Evolutionary conservation across 805 yeast species (phyloP), one percentile per base, ranked within the genome.

Genomic region (Scheffersomyces stipitis): DNA sequence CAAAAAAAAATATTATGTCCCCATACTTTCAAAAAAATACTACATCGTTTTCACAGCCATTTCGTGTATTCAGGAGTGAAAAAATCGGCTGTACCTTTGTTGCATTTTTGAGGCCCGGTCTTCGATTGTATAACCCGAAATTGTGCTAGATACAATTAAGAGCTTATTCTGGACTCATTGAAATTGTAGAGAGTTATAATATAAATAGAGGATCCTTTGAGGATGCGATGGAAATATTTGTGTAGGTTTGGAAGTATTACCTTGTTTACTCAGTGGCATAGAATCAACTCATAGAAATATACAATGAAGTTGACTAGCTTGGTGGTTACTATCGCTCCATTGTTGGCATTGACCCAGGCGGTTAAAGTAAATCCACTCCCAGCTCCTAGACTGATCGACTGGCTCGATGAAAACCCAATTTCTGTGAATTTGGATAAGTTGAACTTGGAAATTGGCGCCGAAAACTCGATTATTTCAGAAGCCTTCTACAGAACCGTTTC

Each of bases 311-410:
- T 20, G 24, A 10, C 10, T 10, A 7, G 10, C 10, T 10, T 20
- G 7, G 9, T 20, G 10, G 24, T 20, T 7, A 7, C 24, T 7
- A 20, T 20, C 10, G 24, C 24, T 10, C 24, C 7, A 10, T 7
- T 20, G 24, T 20, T 20, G 24, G 10, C 24, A 10, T 20, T 20
- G 24, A 20, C 24, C 24, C 24, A 20, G 10, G 24, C 24, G 10
- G 49, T 42, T 10, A 37, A 36, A 15, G 56, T 48, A 4, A 52
- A 56, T 28, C 59, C 60, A 17, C 34, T 57, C 10, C 62, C 62
- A 12, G 44, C 43, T 5, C 62, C 61, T 1, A 35, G 49, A 28
- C 36, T 43, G 15, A 40, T 56, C 13, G 36, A 44, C n/a, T 57
- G 62, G 61, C 31, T 26, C 10, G 40, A 34, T n/a, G 33, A 29